Percentiles rank a stretch among this genome's conserved stretches.
These are phyloP conservation scores for Aspergillus unguis DNA, from an alignment of 2,329 filamentous ascomycete species.

Conservation along the genomic window DNA sequence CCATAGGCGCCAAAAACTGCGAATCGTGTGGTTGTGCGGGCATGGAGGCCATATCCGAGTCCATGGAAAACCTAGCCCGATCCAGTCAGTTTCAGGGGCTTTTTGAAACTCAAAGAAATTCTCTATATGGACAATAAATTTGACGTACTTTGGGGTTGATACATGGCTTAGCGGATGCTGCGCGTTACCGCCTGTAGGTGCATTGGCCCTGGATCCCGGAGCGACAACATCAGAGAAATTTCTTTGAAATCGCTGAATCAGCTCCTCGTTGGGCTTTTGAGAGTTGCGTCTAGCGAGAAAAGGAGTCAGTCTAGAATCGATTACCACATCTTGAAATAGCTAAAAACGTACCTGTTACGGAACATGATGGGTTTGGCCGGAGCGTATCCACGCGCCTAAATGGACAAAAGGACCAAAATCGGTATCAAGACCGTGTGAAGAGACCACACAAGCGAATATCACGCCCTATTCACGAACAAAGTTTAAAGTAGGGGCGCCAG, in stretches of 20 bases:
- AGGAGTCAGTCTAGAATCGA: conserved; percentile 14
- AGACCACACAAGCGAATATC: conserved; percentile 3
- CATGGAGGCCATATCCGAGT: conserved; percentile 65
- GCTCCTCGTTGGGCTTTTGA: conserved; percentile 80
- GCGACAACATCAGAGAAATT: conserved; percentile 70
- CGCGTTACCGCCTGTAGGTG: conserved; percentile 18
- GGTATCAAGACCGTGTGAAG: not conserved
- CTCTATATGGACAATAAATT: not conserved
- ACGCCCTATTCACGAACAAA: conserved; percentile 13
- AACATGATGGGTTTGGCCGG: conserved; percentile 38
- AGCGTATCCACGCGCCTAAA: conserved; percentile 6
- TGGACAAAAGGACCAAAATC: not conserved
- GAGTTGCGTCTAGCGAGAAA: conserved; percentile 61
- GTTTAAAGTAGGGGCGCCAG: not conserved
- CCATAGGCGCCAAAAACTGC: conserved; percentile 81
- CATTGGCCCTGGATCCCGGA: conserved; percentile 42
- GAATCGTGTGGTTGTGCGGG: conserved; percentile 70
- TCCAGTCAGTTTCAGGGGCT: conserved; percentile 10
- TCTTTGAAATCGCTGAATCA: conserved; percentile 79
- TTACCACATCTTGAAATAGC: conserved; percentile 4
- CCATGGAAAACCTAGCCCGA: conserved; percentile 42
- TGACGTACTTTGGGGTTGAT: conserved; percentile 26
- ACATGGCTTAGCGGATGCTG: conserved; percentile 22
- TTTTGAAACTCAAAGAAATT: not conserved
- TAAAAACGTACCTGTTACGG: conserved; percentile 44